Evolutionary conservation across 768 basidiomycete species (phyloP).

Genomic region (Hypsizygus marmoreus): DNA sequence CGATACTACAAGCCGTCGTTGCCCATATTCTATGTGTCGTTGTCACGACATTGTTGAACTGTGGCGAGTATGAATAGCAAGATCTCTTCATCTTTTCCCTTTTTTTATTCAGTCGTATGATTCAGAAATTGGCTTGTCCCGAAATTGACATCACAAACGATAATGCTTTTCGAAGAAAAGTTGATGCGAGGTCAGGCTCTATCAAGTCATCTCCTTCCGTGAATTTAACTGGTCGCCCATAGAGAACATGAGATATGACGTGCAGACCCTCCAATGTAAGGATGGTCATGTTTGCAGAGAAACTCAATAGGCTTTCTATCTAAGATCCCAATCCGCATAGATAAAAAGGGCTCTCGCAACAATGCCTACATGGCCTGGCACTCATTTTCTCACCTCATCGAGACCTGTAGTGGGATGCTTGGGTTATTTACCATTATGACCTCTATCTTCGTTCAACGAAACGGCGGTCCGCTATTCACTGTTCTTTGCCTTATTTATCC

Average conservation of each 20-base stretch:
- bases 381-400: constrained; percentile 5
- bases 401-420: neutral
- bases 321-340: constrained; percentile 3
- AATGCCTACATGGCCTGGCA: constrained; percentile 4
- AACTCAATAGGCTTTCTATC: neutral
- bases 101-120: neutral
- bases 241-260: constrained; percentile 17
- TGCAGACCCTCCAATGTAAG: constrained; percentile 12
- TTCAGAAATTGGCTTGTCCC: constrained; percentile 6
- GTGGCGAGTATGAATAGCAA: constrained; percentile 5
- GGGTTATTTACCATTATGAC: constrained; percentile 12
- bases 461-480: constrained; percentile 11
- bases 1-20: constrained; percentile 5
- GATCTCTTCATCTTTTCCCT: neutral
- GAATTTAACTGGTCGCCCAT: neutral
- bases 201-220: neutral
- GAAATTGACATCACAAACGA: constrained; percentile 8
- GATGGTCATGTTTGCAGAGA: no score
- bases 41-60: constrained; percentile 5
- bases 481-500: constrained; percentile 13
- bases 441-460: constrained; percentile 7
- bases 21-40: constrained; percentile 11
- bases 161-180: constrained; percentile 14
- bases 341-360: no score
- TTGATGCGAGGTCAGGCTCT: constrained; percentile 11